Evolutionary conservation across 257 asterid genomes (phyloP).

Genomic region (Gentiana straminea): DNA sequence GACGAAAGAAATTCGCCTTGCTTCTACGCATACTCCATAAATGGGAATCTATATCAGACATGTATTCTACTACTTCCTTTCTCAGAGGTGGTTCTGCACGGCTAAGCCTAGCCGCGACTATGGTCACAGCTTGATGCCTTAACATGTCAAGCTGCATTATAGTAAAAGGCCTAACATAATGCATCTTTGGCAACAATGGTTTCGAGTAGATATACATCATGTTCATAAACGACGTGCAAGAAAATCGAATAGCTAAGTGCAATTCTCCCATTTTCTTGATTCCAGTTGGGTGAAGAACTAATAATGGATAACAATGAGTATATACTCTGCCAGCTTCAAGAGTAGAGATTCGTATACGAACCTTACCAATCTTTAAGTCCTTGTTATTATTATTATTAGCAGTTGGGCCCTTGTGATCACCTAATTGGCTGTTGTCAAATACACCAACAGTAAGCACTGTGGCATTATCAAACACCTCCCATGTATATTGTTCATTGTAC

Average conservation of each 20-base stretch:
- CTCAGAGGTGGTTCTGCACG: slow-evolving; percentile 81
- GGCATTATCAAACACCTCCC: slow-evolving; percentile 93
- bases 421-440: slow-evolving; percentile 67
- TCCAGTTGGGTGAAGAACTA: slow-evolving; percentile 75
- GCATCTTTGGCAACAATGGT: slow-evolving; percentile 82
- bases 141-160: slow-evolving; percentile 81
- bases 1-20: slow-evolving; percentile 84
- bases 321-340: slow-evolving; percentile 78
- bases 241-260: slow-evolving; percentile 69
- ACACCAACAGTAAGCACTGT: slow-evolving; percentile 89
- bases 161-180: slow-evolving; percentile 69
- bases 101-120: slow-evolving; percentile 65
- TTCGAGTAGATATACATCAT: slow-evolving; percentile 60
- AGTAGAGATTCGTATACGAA: slow-evolving; percentile 74
- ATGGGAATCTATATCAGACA: slow-evolving; percentile 88
- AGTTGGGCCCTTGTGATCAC: slow-evolving; percentile 12
- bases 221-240: slow-evolving; percentile 67
- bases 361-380: slow-evolving; percentile 80
- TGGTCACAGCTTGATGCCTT: slow-evolving; percentile 76
- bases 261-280: slow-evolving; percentile 91
- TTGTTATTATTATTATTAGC: slow-evolving; percentile 38
- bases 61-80: slow-evolving; percentile 77
- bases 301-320: slow-evolving; percentile 77
- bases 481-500: slow-evolving; percentile 75
- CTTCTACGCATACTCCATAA: slow-evolving; percentile 94